These are phyloP conservation scores for Comarum palustre DNA, from an alignment of 306 rosid species.

Conservation along the genomic window DNA sequence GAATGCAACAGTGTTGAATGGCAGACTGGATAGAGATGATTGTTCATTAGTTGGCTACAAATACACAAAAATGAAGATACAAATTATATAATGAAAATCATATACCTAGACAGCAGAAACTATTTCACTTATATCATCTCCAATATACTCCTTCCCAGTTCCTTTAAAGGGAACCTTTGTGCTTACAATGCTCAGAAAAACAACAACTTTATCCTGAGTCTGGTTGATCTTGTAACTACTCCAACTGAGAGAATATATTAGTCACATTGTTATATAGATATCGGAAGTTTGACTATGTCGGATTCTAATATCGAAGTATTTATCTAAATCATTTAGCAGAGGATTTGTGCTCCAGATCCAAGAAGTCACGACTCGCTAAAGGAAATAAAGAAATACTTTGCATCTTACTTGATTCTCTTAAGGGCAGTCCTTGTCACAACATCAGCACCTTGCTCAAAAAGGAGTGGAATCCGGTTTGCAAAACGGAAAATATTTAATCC, in stretches of 20 bases:
- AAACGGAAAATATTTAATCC: conserved; percentile 92
- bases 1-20: conserved; percentile 90
- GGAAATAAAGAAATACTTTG: conserved; percentile 6
- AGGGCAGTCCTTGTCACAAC: conserved; percentile 90
- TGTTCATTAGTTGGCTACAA: conserved; percentile 13
- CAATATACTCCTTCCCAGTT: conserved; percentile 96
- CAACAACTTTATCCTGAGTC: conserved; percentile 89
- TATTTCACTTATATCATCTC: conserved; percentile 91
- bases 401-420: conserved; percentile 86
- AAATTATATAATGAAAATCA: conserved; percentile 22
- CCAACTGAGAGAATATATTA: conserved; percentile 52
- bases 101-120: conserved; percentile 92
- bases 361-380: background rate
- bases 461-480: conserved; percentile 99
- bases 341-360: background rate
- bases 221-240: conserved; percentile 90
- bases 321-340: too few relatives aligned
- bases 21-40: conserved; percentile 71
- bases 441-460: conserved; percentile 99
- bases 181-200: conserved; percentile 90
- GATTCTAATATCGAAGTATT: background rate
- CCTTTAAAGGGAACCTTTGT: conserved; percentile 98
- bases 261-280: conserved; percentile 11
- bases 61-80: conserved; percentile 9
- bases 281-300: background rate